Evolutionary conservation across 257 asterid species (phyloP).

Genomic region (Nicotiana obtusifolia): DNA sequence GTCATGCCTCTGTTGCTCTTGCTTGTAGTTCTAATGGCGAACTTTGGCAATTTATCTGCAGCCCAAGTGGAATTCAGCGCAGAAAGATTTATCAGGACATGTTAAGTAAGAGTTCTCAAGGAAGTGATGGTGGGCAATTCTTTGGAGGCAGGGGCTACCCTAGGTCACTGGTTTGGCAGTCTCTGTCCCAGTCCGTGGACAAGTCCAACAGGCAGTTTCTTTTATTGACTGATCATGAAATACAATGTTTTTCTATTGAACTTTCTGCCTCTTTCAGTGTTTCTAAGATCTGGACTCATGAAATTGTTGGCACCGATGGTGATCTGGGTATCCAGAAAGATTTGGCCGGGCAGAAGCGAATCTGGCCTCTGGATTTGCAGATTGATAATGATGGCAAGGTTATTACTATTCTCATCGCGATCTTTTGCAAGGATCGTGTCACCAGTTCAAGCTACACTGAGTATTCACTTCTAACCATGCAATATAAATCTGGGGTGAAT

Average conservation of each 20-base stretch:
- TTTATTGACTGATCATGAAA: conserved; percentile 68
- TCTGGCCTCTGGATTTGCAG: conserved; percentile 90
- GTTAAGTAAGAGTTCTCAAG: conserved; percentile 28
- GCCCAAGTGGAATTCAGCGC: conserved; percentile 51
- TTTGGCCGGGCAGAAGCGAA: conserved; percentile 85
- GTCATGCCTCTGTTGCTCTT: conserved; percentile 55
- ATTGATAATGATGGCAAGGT: conserved; percentile 70
- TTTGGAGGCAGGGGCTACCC: conserved; percentile 70
- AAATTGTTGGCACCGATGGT: conserved; percentile 71
- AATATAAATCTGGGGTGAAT: conserved; percentile 72
- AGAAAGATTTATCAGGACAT: conserved; percentile 33
- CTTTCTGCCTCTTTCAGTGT: conserved; percentile 41
- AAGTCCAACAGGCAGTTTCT: conserved; percentile 72
- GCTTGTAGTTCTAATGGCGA: conserved; percentile 76
- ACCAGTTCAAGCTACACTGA: conserved; percentile 95
- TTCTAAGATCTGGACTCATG: conserved; percentile 79
- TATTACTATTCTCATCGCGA: conserved; percentile 80
- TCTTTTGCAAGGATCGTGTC: conserved; percentile 78
- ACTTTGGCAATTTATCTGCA: conserved; percentile 62
- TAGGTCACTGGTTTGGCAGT: conserved; percentile 81
- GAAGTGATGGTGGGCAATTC: conserved; percentile 35
- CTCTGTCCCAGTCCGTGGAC: conserved; percentile 30
- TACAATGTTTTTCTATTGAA: conserved; percentile 54
- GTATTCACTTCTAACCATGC: conserved; percentile 91
- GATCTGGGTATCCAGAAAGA: conserved; percentile 86